phyloP scores from a whole-genome alignment of 1,139 yeast species.

The Yarrowia galli region DNA sequence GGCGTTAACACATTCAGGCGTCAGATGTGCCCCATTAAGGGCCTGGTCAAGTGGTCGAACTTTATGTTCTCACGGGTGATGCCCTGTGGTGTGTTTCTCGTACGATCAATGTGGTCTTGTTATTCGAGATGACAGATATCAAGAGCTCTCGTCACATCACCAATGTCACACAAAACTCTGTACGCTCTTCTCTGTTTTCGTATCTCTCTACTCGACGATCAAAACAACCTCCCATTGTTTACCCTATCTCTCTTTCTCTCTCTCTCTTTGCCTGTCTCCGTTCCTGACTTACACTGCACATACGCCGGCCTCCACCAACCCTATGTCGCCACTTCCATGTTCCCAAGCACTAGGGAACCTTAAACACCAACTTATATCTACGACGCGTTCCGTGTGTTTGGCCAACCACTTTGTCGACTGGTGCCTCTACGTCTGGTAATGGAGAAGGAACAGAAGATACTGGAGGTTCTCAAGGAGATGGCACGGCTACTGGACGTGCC shows the following conservation, averaged over 20 bases:
- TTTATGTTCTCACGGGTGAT: no score
- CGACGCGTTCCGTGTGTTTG: constrained; percentile 19
- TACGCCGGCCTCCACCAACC: neutral
- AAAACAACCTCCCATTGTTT: neutral
- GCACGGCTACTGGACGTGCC: constrained; percentile 35
- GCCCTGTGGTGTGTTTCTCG: no score
- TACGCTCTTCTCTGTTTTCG: neutral
- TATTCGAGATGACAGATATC: no score
- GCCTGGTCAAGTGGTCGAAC: neutral
- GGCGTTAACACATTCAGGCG: neutral
- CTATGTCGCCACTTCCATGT: neutral
- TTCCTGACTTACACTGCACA: neutral
- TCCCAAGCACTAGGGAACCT: neutral
- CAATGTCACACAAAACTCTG: neutral
- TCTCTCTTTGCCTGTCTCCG: neutral
- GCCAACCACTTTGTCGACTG: neutral
- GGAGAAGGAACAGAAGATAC: constrained; percentile 13
- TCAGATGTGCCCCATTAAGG: neutral
- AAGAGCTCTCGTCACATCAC: neutral
- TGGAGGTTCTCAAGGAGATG: constrained; percentile 27
- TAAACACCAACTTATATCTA: constrained; percentile 29
- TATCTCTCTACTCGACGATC: neutral
- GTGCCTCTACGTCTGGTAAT: neutral
- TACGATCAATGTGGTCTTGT: no score
- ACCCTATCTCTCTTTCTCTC: no score